Base-by-base conservation (phyloP, 2,329 filamentous ascomycete species). In the Hortaea sp. region DNA sequence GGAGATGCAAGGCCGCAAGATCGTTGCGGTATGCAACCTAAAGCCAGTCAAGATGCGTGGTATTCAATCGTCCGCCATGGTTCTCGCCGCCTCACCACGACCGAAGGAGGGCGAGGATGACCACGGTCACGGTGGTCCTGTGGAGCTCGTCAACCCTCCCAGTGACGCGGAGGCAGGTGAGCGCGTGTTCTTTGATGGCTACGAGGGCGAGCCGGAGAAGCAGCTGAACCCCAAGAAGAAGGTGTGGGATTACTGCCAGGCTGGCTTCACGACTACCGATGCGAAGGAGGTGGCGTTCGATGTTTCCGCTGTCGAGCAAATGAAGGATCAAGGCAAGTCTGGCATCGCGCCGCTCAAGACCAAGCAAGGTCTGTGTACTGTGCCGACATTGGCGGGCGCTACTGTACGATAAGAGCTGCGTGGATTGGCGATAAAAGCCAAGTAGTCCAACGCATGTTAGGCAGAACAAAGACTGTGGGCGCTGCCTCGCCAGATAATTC, bases 41-140 rank as follows among this genome's bases (percentile, higher is more conserved):
- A 98, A 98, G 77, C 92, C 92, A 43, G 92, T 97, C 66, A 98
- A 94, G 68, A 98, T 98, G 92, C 86, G 92, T 53, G 92, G 92
- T 56, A 78, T 87, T 64, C 84, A 84, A 65, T 84, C 77, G 30
- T 75, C 69, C 45, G 84, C 89, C 61, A 97, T 98, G 92, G 92
- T 98, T 11, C 78, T 98, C 35, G 92, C 92, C 7, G 92, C 92
- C 2, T 95, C 88, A 12, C 92, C 90, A n/a, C 76, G 77, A 49
- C 67, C 85, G 41, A 81, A 82, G 61, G 85, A 90, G 61, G 90
- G 88, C 39, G 89, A 88, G 63, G 84, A 78, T 42, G 83, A 86
- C 63, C 80, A 90, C 65, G 32, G 32, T 35, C 88, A 95, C 73
- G 88, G 82, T 54, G 85, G 87, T 3, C 88, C 89, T 31, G 88